Percentiles rank a stretch among this genome's conserved stretches.
Conservation (phyloP, 768 basidiomycete species). For the Cystofilobasidium capitatum region DNA sequence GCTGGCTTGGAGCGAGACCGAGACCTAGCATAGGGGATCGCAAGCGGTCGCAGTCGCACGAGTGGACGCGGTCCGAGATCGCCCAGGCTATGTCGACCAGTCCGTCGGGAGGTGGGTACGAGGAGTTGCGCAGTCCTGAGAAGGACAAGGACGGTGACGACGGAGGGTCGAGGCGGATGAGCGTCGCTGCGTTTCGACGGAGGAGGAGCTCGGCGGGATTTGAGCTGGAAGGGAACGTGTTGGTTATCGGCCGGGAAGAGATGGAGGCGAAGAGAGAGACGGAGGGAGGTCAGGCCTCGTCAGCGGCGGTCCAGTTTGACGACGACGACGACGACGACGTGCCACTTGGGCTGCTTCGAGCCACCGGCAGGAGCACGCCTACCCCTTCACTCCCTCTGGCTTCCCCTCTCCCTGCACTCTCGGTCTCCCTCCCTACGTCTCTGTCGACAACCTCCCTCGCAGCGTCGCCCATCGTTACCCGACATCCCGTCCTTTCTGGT, state of each 20-base stretch:
- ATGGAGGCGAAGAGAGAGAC: not conserved
- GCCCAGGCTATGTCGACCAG: not conserved
- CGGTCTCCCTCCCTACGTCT: too few species aligned
- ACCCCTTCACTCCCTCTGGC: not conserved
- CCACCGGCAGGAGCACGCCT: not conserved
- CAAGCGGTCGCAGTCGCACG: constrained; percentile 7
- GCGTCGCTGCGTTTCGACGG: not conserved
- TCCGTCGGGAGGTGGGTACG: not conserved
- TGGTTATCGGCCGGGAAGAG: not conserved
- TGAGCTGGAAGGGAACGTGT: not conserved
- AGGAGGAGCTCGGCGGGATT: not conserved
- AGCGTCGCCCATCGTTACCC: not conserved
- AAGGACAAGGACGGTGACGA: not conserved
- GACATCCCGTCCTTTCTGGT: not conserved
- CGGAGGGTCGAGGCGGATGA: not conserved
- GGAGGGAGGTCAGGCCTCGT: not conserved
- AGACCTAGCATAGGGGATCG: not conserved
- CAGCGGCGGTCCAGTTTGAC: not conserved
- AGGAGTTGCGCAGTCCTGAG: not conserved
- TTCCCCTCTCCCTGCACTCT: too few species aligned
- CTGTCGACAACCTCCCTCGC: not conserved
- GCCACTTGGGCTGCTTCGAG: not conserved
- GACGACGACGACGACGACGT: not conserved
- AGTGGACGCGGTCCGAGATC: not conserved
- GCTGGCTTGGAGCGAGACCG: not conserved